Conservation (phyloP, 2,329 filamentous ascomycete genomes). For the Cercospora canescens region DNA sequence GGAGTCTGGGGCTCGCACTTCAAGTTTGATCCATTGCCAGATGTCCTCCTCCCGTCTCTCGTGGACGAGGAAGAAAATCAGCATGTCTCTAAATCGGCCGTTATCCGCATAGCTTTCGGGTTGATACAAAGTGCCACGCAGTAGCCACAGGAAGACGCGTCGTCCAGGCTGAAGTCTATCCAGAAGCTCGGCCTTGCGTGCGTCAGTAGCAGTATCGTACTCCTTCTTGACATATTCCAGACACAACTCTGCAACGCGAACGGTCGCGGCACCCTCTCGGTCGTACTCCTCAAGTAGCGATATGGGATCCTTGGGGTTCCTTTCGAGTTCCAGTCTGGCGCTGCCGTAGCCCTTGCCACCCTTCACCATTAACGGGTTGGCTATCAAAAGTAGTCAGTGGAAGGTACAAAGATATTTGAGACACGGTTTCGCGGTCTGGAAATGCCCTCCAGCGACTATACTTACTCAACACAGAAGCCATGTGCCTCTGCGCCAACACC, state of each 20-base stretch:
- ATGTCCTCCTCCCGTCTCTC: conserved; percentile 32
- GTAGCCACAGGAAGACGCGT: conserved; percentile 33
- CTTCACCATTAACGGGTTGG: conserved; percentile 49
- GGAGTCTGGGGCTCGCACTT: conserved; percentile 14
- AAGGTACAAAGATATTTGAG: too few relatives aligned
- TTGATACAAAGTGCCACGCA: conserved; percentile 22
- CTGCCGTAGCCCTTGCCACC: conserved; percentile 20
- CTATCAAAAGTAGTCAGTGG: too few relatives aligned
- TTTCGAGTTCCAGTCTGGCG: conserved; percentile 31
- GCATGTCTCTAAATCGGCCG: conserved; percentile 20
- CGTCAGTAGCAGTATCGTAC: conserved; percentile 20
- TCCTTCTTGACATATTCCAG: conserved; percentile 34
- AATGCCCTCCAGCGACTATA: too few relatives aligned
- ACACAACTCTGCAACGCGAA: conserved; percentile 42
- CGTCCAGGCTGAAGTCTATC: conserved; percentile 28
- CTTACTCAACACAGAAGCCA: conserved; percentile 53
- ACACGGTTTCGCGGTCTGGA: too few relatives aligned
- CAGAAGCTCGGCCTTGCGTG: conserved; percentile 16
- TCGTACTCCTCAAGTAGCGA: conserved; percentile 44
- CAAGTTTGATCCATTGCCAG: conserved; percentile 33
- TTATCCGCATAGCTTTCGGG: conserved; percentile 26
- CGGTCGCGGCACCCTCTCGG: conserved; percentile 39
- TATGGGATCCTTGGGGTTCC: conserved; percentile 39
- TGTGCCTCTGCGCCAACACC: conserved; percentile 45
- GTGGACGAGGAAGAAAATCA: conserved; percentile 29